Evolutionary conservation across 75 land plant genomes (phyloP), one percentile per base, ranked within the genome.

Genomic region (Selaginella moellendorffii): DNA sequence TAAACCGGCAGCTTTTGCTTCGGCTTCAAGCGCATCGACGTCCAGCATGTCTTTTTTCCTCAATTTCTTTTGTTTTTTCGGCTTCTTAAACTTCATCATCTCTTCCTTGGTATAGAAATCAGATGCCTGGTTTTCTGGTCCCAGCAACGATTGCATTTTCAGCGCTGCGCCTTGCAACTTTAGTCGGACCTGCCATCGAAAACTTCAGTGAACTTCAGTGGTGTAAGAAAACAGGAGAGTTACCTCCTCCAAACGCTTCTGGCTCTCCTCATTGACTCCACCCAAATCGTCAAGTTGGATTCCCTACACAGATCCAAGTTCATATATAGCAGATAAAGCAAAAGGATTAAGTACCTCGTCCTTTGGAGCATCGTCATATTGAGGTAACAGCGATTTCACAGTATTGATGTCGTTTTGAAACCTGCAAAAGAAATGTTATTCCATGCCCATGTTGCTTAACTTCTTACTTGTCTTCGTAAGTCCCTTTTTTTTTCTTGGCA

Each of bases 31-130:
- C 22, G 84, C 97, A 79, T 90, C 91, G 18, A 95, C 23, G 72
- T 95, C 86, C 22, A 95, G 62, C 71, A 74, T 86, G 12, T 82
- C 87, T 66, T 79, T 95, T 73, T 90, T 95, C 52, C 92, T 71
- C 56, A 90, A 70, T 18, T 84, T 79, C 63, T 95, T 95, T 76
- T 86, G 86, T 69, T 95, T 95, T 74, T 86, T 95, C 1, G 99
- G 99, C 64, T 90, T 95, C 68, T 83, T 95, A 36, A 95, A 95
- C 51, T 84, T 74, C 30, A 83, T 67, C 92, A 95, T 90, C 73
- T 95, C 99, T 25, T 95, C 99, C 17, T 77, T 78, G 31, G 99
- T 90, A 66, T 77, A 95, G 46, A 81, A 90, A 64, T 95, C 96
- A 30, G 91, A 80, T 18, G 86, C 69, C 18, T 74, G 22, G 61